Evolutionary conservation across 345 rosid genomes (phyloP).

Genomic region (Rhizophora apiculata): DNA sequence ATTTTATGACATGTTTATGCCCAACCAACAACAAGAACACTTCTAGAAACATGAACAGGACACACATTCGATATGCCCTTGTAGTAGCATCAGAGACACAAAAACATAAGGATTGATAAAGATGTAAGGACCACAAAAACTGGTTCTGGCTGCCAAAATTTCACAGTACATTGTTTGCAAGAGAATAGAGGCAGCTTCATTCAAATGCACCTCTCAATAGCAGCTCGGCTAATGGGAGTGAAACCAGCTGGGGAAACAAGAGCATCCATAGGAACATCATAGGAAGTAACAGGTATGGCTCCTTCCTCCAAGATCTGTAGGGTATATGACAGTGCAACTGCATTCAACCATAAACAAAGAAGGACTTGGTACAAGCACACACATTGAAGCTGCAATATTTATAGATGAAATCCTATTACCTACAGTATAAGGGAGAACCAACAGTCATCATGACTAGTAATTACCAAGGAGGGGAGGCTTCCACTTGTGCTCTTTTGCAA

Average conservation of each 20-base stretch:
- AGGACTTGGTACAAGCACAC: not conserved
- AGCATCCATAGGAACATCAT: not conserved
- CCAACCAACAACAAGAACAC: no score
- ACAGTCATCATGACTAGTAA: not conserved
- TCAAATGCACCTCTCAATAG: not conserved
- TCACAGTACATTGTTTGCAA: not conserved
- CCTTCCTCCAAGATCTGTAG: not conserved
- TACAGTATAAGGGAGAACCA: not conserved
- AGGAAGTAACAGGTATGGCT: not conserved
- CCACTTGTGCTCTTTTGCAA: not conserved
- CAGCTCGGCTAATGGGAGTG: not conserved
- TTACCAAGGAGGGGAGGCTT: not conserved
- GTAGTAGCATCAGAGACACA: no score
- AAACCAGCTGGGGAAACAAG: not conserved
- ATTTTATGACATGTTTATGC: no score
- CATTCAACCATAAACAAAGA: not conserved
- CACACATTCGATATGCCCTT: no score
- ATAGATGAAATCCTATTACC: not conserved
- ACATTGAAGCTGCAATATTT: no score
- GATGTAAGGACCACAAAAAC: not conserved
- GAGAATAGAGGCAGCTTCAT: no score
- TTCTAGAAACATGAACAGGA: no score
- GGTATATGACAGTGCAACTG: conserved; percentile 2
- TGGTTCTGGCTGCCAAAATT: not conserved
- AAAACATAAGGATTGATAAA: no score